Base-by-base conservation (phyloP, 2,329 filamentous ascomycete species). In the Aspergillus sp. region DNA sequence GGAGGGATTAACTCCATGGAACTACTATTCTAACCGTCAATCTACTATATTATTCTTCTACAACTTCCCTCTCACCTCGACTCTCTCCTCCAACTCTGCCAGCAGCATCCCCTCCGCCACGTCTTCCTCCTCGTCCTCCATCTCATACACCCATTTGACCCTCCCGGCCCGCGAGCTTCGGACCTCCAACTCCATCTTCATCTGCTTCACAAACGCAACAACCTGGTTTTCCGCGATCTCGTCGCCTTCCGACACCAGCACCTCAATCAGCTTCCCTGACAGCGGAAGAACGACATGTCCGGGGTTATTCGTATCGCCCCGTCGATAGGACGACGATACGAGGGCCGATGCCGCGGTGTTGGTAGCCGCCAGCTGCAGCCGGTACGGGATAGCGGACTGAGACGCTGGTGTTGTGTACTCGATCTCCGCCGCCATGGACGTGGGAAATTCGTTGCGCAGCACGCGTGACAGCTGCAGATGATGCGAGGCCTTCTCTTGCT, bases 121-220 rank as follows among this genome's bases (percentile, higher is more conserved):
- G 41, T 75, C 73, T 27, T 55, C 55, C 11, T 62, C 57, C 2
- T 60, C 59, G 28, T 75, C 69, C 24, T 72, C 68, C 28, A 63
- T 63, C 30, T 74, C 69, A 29, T 63, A 59, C 1, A 70, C 63
- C 67, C 72, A 77, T 1, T 49, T 56, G 4, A 74, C 63, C 2
- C 47, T 50, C 0, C 74, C 74, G 1, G 59, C 57, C 4, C 60
- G 59, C 11, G 62, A 58, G 34, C 63, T 64, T 14, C 76, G 53
- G 2, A 80, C 68, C 44, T 80, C 76, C n/a, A 80, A 53, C 42
- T 80, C 76, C 75, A 80, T 80, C 54, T 80, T 80, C 74, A 79
- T 79, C 53, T 80, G 75, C 52, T 72, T 71, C 13, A 80, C 67
- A 12, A 80, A 72, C 5, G 61, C 71, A 42, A 80, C 58, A 0